A percentile compares a stretch with the other conserved stretches of the same genome.
Evolutionary conservation across 441 rosid genomes (phyloP).

Genomic region (Populus tomentosa): DNA sequence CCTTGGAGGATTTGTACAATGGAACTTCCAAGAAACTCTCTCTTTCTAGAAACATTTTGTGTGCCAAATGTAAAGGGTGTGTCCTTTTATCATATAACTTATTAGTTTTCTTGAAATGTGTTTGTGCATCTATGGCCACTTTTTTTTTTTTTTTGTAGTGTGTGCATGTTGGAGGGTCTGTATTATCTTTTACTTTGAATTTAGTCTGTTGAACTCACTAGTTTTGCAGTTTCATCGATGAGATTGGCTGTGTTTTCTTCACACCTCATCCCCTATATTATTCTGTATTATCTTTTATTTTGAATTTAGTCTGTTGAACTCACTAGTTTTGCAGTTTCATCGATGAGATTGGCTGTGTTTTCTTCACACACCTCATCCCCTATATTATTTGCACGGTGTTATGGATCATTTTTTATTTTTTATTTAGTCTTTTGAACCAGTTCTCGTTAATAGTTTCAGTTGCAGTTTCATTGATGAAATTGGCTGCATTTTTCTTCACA

Average conservation of each 20-base stretch:
- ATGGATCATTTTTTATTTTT: neutral
- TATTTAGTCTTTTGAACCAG: neutral
- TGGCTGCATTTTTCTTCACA: neutral
- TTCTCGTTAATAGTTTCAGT: neutral
- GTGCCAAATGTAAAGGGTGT: conserved; percentile 70
- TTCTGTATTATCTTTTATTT: neutral
- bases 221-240: neutral
- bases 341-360: neutral
- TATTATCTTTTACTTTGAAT: neutral
- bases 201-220: neutral
- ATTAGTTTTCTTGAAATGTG: neutral
- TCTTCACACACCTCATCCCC: neutral
- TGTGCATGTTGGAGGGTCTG: neutral
- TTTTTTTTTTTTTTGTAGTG: neutral
- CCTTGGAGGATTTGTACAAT: conserved; percentile 61
- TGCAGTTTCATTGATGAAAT: neutral
- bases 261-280: neutral
- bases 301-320: neutral
- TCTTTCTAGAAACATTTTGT: conserved; percentile 60
- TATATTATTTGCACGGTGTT: neutral
- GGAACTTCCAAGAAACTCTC: conserved; percentile 65
- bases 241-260: neutral
- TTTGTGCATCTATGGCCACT: neutral
- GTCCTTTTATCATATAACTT: conserved; percentile 11
- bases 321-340: neutral